These are phyloP conservation scores for Lipomyces yamanashiensis DNA, from an alignment of 805 yeast genomes.

Conservation along the genomic window DNA sequence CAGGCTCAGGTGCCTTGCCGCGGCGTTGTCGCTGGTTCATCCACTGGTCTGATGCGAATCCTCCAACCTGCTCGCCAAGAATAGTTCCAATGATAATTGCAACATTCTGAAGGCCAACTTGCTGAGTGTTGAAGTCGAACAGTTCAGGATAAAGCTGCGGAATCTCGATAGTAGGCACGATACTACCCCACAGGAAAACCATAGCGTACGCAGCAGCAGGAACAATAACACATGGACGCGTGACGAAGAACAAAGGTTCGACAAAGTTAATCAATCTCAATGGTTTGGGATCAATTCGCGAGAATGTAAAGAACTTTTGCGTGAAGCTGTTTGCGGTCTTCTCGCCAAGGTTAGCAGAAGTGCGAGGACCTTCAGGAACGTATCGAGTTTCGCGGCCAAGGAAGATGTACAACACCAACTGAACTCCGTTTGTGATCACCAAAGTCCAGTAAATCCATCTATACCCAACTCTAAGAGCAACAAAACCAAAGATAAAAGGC, in stretches of 20 bases:
- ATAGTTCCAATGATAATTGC: slow-evolving; percentile 41
- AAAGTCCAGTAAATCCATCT: slow-evolving; percentile 28
- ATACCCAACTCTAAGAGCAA: slow-evolving; percentile 23
- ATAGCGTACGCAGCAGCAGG: slow-evolving; percentile 39
- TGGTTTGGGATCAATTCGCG: slow-evolving; percentile 12
- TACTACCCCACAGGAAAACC: slow-evolving; percentile 41
- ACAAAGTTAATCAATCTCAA: slow-evolving; percentile 12
- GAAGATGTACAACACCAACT: slow-evolving; percentile 19
- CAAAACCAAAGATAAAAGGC: slow-evolving; percentile 34
- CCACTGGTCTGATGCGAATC: slow-evolving; percentile 42
- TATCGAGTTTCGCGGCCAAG: slow-evolving; percentile 25
- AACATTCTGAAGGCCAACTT: slow-evolving; percentile 41
- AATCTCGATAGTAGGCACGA: slow-evolving; percentile 41
- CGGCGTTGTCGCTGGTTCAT: slow-evolving; percentile 29
- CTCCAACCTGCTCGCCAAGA: slow-evolving; percentile 42
- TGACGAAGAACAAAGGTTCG: slow-evolving; percentile 12
- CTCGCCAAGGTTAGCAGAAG: neutral
- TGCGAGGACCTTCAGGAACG: slow-evolving; percentile 12
- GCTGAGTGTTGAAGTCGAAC: slow-evolving; percentile 41
- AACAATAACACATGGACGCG: slow-evolving; percentile 24
- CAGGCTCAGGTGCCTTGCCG: slow-evolving; percentile 23
- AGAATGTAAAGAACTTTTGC: neutral
- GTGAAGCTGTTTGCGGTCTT: neutral
- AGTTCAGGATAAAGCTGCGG: slow-evolving; percentile 39
- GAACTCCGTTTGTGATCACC: slow-evolving; percentile 29